Conservation (phyloP, 1,139 yeast species). For the Zygosaccharomyces sapae region DNA sequence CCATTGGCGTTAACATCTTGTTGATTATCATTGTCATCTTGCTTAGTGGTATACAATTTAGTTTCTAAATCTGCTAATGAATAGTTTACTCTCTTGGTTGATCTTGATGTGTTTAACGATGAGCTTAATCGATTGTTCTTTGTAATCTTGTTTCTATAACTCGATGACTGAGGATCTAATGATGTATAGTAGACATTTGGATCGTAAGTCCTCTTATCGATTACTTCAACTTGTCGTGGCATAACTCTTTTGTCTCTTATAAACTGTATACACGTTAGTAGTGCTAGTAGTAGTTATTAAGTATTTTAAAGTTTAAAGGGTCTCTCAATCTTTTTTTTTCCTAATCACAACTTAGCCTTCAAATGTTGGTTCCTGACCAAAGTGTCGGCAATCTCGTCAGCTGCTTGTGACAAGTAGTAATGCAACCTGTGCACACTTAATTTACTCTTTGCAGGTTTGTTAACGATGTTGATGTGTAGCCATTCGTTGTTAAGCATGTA, state of each 20-base stretch:
- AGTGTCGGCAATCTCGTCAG: constrained; percentile 73
- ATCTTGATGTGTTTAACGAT: constrained; percentile 13
- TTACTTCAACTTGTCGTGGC: constrained; percentile 30
- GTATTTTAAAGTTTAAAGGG: neutral
- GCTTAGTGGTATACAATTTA: constrained; percentile 25
- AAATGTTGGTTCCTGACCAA: constrained; percentile 36
- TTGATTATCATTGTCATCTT: constrained; percentile 11
- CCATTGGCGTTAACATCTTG: constrained; percentile 4
- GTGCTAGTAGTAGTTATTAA: neutral
- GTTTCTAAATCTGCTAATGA: constrained; percentile 36
- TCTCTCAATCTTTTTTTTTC: neutral
- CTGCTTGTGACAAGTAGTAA: constrained; percentile 70
- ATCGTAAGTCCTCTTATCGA: constrained; percentile 32
- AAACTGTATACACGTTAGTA: neutral
- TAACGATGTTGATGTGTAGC: constrained; percentile 80
- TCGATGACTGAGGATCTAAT: constrained; percentile 26
- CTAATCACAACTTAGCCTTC: constrained; percentile 24
- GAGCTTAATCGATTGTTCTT: constrained; percentile 11
- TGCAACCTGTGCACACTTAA: constrained; percentile 64
- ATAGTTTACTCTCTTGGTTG: constrained; percentile 33
- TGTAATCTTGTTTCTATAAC: constrained; percentile 19
- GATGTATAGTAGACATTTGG: constrained; percentile 35
- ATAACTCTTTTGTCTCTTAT: neutral
- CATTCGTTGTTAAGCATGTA: constrained; percentile 86
- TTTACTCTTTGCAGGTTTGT: constrained; percentile 62